Percentiles rank a stretch among this genome's conserved stretches.
These are phyloP conservation scores for Fraxinus dipetala DNA, from an alignment of 305 asterid species.

Conservation along the genomic window DNA sequence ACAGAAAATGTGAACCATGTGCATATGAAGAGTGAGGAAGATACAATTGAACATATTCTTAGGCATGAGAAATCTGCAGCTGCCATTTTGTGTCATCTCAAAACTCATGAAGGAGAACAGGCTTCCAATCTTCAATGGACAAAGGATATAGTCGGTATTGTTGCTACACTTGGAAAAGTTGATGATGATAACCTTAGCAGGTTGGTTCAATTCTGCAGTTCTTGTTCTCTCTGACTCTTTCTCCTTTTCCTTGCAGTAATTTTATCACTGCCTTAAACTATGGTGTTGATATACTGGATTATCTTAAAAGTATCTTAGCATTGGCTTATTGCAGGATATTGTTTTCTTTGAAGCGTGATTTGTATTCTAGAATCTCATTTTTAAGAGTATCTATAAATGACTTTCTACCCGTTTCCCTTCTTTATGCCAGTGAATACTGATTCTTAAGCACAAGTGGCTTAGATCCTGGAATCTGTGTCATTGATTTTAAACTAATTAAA, in stretches of 20 bases:
- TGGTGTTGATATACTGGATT: not conserved
- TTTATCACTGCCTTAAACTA: constrained; percentile 3
- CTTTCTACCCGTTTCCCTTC: not conserved
- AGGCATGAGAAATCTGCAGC: constrained; percentile 62
- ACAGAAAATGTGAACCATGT: constrained; percentile 33
- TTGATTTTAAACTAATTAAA: not conserved
- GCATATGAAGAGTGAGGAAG: constrained; percentile 37
- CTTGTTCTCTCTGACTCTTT: not conserved
- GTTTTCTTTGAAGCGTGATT: not conserved
- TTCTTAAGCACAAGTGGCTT: not conserved
- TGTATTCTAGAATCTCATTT: constrained; percentile 12
- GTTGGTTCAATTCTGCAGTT: constrained; percentile 35
- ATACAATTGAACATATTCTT: constrained; percentile 41
- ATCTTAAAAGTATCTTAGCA: not conserved
- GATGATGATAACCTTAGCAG: constrained; percentile 68
- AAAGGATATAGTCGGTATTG: constrained; percentile 68
- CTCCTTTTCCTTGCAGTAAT: not conserved
- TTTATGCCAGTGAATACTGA: not conserved
- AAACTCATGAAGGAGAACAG: constrained; percentile 35
- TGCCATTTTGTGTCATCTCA: constrained; percentile 46
- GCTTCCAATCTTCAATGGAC: constrained; percentile 37
- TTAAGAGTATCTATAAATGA: not conserved
- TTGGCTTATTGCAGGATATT: constrained; percentile 9
- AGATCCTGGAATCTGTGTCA: not conserved
- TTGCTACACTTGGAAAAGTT: constrained; percentile 71